Percentiles rank a stretch among this genome's conserved stretches.
phyloP scores from a whole-genome alignment of 1,284 basidiomycete genomes.

The Fereydounia khargensis region DNA sequence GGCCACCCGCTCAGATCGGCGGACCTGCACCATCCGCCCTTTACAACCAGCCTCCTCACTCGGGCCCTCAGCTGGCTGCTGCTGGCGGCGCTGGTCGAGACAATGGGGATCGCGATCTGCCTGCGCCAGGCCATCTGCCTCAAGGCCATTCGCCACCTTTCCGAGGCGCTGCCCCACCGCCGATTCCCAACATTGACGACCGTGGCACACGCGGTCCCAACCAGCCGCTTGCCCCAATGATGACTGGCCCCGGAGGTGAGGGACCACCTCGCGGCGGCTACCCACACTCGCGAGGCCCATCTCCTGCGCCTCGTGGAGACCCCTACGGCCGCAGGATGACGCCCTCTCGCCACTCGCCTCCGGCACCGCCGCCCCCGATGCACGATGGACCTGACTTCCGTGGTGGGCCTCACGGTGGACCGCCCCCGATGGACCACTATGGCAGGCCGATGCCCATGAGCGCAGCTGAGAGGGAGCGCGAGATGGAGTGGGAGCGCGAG shows the following conservation, averaged over 20 bases:
- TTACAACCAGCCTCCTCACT: conserved; percentile 20
- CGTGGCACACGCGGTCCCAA: conserved; percentile 22
- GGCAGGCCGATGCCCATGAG: conserved; percentile 25
- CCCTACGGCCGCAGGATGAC: conserved; percentile 26
- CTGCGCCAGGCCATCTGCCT: conserved; percentile 32
- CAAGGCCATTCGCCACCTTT: conserved; percentile 38
- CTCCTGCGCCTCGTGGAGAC: conserved; percentile 22
- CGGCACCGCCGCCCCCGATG: conserved; percentile 14
- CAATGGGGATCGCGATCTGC: conserved; percentile 28
- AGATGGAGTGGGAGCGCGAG: conserved; percentile 34
- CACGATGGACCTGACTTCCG: conserved; percentile 24
- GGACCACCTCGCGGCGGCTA: conserved; percentile 16
- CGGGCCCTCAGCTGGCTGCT: conserved; percentile 32
- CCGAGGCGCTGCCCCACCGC: conserved; percentile 25
- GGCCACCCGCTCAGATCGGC: conserved; percentile 42
- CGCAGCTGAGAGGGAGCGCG: conserved; percentile 26
- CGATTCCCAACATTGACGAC: conserved; percentile 39
- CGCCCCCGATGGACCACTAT: conserved; percentile 28
- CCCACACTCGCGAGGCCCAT: conserved; percentile 27
- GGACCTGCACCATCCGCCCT: conserved; percentile 11
- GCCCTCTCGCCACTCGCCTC: conserved; percentile 27
- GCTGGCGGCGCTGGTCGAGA: conserved; percentile 18
- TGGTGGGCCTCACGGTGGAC: conserved; percentile 15
- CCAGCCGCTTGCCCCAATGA: conserved; percentile 12
- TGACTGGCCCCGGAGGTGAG: background rate